Conservation (phyloP, 371 early-diverging fungal genomes). For the Zopfochytrium polystomum region DNA sequence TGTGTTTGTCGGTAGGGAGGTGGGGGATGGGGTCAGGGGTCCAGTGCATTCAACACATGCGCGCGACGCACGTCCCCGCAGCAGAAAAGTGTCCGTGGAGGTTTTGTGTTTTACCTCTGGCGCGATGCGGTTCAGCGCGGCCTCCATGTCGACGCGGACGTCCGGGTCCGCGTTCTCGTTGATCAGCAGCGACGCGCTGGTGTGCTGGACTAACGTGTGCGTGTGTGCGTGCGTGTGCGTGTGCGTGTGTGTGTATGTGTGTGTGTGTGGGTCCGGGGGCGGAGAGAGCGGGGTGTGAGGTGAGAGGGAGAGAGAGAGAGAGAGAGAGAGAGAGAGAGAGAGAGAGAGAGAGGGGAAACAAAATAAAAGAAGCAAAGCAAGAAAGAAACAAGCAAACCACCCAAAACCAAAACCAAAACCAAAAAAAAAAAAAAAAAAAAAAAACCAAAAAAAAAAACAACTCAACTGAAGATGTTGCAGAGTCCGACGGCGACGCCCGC, state of each 20-base stretch:
- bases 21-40: background rate
- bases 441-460: background rate
- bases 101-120: conserved; percentile 67
- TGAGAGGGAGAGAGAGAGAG: too few species aligned
- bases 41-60: too few species aligned
- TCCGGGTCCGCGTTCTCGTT: conserved; percentile 69
- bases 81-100: too few species aligned
- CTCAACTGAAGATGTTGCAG: conserved; percentile 10
- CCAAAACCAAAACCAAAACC: background rate
- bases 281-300: too few species aligned
- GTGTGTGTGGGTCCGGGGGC: too few species aligned
- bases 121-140: conserved; percentile 71
- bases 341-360: background rate
- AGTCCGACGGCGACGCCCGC: conserved; percentile 4
- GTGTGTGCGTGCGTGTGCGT: background rate
- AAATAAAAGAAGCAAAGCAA: too few species aligned
- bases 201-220: conserved; percentile 70
- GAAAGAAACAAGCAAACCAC: too few species aligned
- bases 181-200: conserved; percentile 81
- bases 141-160: conserved; percentile 68
- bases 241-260: too few species aligned
- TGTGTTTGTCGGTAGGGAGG: too few species aligned
- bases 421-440: background rate
- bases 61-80: too few species aligned
- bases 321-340: too few species aligned